Percentiles rank a stretch among this genome's conserved stretches.
phyloP scores from a whole-genome alignment of 106 monocot species.

The Xerophyta viscosa region DNA sequence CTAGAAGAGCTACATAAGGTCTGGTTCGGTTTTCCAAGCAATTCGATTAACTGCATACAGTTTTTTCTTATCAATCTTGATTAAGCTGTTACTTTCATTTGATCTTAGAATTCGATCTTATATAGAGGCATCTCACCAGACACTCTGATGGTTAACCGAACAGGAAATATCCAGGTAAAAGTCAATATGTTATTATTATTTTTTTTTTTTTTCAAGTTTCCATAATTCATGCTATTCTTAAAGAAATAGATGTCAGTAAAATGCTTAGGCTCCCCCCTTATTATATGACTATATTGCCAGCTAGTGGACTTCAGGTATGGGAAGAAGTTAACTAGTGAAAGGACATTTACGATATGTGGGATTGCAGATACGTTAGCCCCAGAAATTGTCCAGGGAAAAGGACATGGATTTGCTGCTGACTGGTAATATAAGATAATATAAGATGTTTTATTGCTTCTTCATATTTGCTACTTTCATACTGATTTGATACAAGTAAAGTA shows the following conservation, averaged over 20 bases:
- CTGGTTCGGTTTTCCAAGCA: conserved; percentile 1
- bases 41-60: too few species aligned
- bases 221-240: too few species aligned
- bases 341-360: conserved; percentile 87
- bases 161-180: conserved; percentile 60
- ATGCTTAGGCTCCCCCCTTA: too few species aligned
- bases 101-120: conserved; percentile 59
- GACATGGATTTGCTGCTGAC: conserved; percentile 84
- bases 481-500: not conserved
- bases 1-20: conserved; percentile 84
- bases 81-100: not conserved
- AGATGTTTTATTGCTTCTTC: too few species aligned
- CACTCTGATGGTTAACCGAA: conserved; percentile 64
- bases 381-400: conserved; percentile 79
- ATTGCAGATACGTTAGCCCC: conserved; percentile 83
- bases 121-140: conserved; percentile 86
- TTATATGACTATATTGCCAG: conserved; percentile 14
- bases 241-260: too few species aligned
- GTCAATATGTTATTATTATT: not conserved
- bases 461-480: not conserved
- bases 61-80: too few species aligned
- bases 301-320: conserved; percentile 86
- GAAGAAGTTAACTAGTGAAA: conserved; percentile 64
- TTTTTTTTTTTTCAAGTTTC: not conserved
- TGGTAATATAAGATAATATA: conserved; percentile 38